Percentiles rank a stretch among this genome's conserved stretches.
Evolutionary conservation across 2,329 filamentous ascomycete genomes (phyloP).

Genomic region (Westerdykella sp.): DNA sequence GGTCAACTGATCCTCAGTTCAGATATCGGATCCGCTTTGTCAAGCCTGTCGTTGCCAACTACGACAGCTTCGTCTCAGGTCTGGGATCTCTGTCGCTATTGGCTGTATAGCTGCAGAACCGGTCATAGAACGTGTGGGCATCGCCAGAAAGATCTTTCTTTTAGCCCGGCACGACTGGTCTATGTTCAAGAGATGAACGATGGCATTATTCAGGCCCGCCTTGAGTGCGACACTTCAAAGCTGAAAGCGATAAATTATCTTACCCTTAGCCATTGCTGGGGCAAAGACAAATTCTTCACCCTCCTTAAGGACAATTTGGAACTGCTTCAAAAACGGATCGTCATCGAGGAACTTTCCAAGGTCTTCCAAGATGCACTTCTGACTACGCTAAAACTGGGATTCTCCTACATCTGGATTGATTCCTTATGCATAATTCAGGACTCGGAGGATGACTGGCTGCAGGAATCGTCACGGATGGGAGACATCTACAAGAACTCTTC

Average conservation of each 20-base stretch:
- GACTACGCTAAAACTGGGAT: conserved; percentile 1
- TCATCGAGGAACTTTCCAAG: neutral
- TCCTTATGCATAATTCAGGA: conserved; percentile 15
- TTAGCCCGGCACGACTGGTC: too few species aligned
- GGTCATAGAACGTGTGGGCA: too few species aligned
- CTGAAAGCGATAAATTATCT: neutral
- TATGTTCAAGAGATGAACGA: too few species aligned
- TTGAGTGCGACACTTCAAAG: too few species aligned
- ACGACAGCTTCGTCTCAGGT: too few species aligned
- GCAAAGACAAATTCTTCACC: neutral
- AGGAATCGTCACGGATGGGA: conserved; percentile 10
- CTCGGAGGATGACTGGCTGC: conserved; percentile 9
- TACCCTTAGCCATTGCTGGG: conserved; percentile 4
- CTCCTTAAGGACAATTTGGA: neutral
- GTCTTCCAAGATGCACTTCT: conserved; percentile 2
- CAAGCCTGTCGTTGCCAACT: too few species aligned
- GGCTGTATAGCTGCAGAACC: too few species aligned
- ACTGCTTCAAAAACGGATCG: neutral
- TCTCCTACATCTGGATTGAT: conserved; percentile 12
- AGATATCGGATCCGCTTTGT: too few species aligned
- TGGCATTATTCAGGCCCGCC: too few species aligned
- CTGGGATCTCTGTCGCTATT: too few species aligned
- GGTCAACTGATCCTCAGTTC: too few species aligned
- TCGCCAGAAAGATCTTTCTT: too few species aligned
- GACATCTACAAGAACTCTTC: conserved; percentile 6